Evolutionary conservation across 805 yeast genomes (phyloP), one percentile per base, ranked within the genome.

Genomic region (Schwanniomyces polymorphus): DNA sequence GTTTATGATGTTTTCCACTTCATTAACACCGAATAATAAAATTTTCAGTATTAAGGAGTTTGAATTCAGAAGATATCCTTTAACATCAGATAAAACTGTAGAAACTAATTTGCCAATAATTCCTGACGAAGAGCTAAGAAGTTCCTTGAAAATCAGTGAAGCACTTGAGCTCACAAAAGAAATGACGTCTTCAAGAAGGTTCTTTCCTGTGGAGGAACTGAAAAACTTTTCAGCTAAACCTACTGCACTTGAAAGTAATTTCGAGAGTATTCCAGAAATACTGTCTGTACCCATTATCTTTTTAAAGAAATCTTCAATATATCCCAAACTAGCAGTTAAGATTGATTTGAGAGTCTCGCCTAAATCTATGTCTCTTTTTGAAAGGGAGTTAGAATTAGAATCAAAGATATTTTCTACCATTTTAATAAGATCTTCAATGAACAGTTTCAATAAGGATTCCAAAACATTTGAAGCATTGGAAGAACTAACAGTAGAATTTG

Each of bases 301-400:
- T 10, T 51, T 52, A 35, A 56, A 52, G 8, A 56, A 44, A n/a
- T 34, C 46, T 12, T 48, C 50, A 11, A 52, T 18, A 31, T 46
- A 38, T 26, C 43, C 27, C 5, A 44, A 47, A 23, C 27, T 23
- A 14, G 16, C 27, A 21, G 27, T 23, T 8, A 37, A n/a, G 2
- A 37, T 21, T 12, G 27, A 12, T 11, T 37, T 37, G 3, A 37
- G 8, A 6, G 25, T 21, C 27, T 37, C 39, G 9, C 27, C 25
- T 11, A 31, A 31, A 16, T 21, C 14, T 14, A 31, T 31, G 17
- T 31, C 35, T 16, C 35, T 31, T 7, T 31, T 31, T 14, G 35
- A 31, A 31, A 31, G 35, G 21, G 35, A 31, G 7, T 14, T 31
- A 7, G 39, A 37, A 34, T 16, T 16, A 4, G 38, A 34, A 23